Evolutionary conservation across 1,284 basidiomycete species (phyloP), one percentile per base, ranked within the genome.

Genomic region (Spongiforma sp.): DNA sequence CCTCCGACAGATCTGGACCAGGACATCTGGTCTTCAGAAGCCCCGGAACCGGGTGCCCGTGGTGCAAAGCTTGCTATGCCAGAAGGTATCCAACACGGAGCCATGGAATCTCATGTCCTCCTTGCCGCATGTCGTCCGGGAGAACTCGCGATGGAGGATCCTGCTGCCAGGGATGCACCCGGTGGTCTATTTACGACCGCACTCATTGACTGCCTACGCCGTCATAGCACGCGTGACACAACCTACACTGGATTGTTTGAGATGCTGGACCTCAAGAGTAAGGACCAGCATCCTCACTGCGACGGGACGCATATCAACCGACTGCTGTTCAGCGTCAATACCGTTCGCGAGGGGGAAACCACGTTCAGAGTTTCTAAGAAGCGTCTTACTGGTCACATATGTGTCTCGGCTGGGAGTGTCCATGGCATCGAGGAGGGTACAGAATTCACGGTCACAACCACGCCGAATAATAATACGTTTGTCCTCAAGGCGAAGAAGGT

Each of bases 271-370:
- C 34, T 73, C 9, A 67, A 57, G 14, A 10, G 59, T 0, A 36
- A 30, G 15, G 7, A 17, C 1, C 70, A 73, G 36, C 65, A 70
- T 52, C 72, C 70, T 24, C 71, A 72, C 11, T 72, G 70, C 24
- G 65, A 72, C 34, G 70, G 70, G 2, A 33, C n/a, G 48, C 62
- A 71, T 37, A 72, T 28, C 54, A 50, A 70, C 26, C 57, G 70
- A 1, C 59, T 71, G 1, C 63, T 73, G 8, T 71, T 73, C 15
- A 73, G 72, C 12, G 68, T 73, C 1, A 71, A 72, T 57, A 68
- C 59, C 1, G 58, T 66, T 32, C 57, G 41, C 26, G 36, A 64
- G 7, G 72, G 61, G 24, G 57, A 63, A 57, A 63, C 68, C 14
- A 64, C 62, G 6, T 72, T 72, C 66, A 72, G 55, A 33, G 68